Conservation (phyloP, 352 stramenopile species). For the Phytophthora podocarpi region DNA sequence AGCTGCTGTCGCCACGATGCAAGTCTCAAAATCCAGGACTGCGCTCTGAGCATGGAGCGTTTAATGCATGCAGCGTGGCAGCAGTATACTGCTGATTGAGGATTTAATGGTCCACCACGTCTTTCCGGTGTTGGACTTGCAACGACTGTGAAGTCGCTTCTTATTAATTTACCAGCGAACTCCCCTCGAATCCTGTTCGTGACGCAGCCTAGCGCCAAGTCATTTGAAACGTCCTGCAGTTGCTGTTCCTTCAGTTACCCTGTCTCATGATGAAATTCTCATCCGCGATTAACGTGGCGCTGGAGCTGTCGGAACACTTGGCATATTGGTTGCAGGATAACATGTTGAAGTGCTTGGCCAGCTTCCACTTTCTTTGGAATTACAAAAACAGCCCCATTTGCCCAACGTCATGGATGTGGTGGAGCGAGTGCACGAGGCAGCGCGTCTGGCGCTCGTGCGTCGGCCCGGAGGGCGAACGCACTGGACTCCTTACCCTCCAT, state of each 20-base stretch:
- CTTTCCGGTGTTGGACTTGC: too few species aligned
- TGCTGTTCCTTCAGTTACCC: not conserved
- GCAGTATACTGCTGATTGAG: too few species aligned
- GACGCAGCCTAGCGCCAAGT: not conserved
- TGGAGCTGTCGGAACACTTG: too few species aligned
- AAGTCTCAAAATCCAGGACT: slow-evolving; percentile 15
- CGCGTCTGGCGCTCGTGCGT: slow-evolving; percentile 36
- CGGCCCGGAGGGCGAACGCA: slow-evolving; percentile 16
- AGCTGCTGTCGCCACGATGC: slow-evolving; percentile 7
- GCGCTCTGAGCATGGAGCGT: too few species aligned
- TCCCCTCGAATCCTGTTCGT: too few species aligned
- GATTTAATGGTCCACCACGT: not conserved
- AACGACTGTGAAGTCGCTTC: too few species aligned
- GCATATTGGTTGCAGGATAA: too few species aligned
- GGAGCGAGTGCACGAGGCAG: slow-evolving; percentile 33
- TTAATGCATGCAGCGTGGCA: too few species aligned
- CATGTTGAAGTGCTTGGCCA: too few species aligned
- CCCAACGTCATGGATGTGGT: slow-evolving; percentile 15
- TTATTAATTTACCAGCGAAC: too few species aligned
- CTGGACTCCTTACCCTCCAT: slow-evolving; percentile 24
- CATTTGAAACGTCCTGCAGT: slow-evolving; percentile 6
- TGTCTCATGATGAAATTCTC: slow-evolving; percentile 2
- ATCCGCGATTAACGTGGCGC: too few species aligned
- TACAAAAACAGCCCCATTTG: slow-evolving; percentile 5
- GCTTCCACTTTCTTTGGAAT: too few species aligned